Conservation (phyloP, 164 flowering plant species). For the Tinospora cordifolia region DNA sequence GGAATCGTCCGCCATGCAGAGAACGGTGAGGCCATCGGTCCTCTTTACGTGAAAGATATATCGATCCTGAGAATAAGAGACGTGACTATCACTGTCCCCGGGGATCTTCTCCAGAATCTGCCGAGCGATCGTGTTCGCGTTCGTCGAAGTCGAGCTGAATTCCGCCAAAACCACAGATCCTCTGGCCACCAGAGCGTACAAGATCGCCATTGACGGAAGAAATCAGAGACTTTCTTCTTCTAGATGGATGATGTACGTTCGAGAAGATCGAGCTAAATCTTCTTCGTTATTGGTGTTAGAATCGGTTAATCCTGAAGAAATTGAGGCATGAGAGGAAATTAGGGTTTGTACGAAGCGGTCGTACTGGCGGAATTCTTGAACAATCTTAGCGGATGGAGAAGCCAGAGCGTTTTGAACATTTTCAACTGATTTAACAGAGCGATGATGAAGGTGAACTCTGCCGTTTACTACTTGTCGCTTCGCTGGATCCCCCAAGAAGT, state of each 20-base stretch:
- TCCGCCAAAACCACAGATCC: constrained; percentile 76
- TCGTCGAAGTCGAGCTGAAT: constrained; percentile 49
- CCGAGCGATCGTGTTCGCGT: constrained; percentile 58
- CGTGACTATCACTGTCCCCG: constrained; percentile 40
- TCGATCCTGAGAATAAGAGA: constrained; percentile 80
- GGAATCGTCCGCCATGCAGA: constrained; percentile 81
- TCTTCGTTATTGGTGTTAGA: neutral
- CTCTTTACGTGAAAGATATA: constrained; percentile 71
- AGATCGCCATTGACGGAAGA: constrained; percentile 44
- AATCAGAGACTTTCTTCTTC: neutral
- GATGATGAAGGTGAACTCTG: neutral
- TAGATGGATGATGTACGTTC: neutral
- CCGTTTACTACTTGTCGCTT: neutral
- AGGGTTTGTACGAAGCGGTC: neutral
- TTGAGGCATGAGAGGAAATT: neutral
- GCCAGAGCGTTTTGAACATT: neutral
- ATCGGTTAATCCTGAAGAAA: neutral
- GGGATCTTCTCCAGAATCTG: constrained; percentile 66
- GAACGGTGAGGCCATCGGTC: constrained; percentile 80
- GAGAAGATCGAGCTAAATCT: neutral
- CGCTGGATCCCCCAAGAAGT: neutral
- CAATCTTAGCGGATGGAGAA: too few species aligned
- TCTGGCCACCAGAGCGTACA: constrained; percentile 69
- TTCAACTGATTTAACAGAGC: neutral
- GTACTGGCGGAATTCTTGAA: neutral